Evolutionary conservation across 208 protist genomes (phyloP), one percentile per base, ranked within the genome.

Genomic region (Leishmania braziliensis): DNA sequence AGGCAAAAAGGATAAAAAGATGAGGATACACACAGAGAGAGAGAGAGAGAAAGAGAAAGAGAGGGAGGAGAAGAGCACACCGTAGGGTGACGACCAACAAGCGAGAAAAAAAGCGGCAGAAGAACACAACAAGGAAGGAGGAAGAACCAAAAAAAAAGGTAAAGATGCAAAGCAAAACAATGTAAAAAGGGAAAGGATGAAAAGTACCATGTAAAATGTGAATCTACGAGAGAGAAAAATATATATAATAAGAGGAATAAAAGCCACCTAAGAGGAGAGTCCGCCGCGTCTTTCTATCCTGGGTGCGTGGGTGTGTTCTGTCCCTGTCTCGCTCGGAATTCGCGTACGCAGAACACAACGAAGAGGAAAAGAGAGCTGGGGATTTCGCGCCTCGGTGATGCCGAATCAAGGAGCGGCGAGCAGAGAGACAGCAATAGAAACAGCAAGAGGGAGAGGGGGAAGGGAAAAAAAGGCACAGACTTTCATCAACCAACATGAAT

Each of bases 31-130:
- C 60, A 65, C 60, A 33, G 3, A 23, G 0, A 69, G 20, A 69
- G 14, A 46, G 20, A 4, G 63, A 36, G 20, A 12, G 6, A 12
- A 65, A 65, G 20, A 36, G 20, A 12, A 0, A 12, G 4, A 65
- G 20, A 29, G 12, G 20, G 65, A 62, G 54, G 65, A 78, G 39
- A 83, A 84, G 83, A 63, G 63, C 65, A 66, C 56, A 63, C 26
- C 79, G 79, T 39, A 0, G 33, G 33, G 33, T 33, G 33, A 33
- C 33, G 33, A 33, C 33, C 33, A 33, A 33, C 33, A 33, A 33
- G 33, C 33, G 33, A 69, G 63, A 69, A 43, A 29, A 29, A 5
- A 6, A 10, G 51, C 51, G 18, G 51, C 51, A 54, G 14, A 3
- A 54, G 56, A 62, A 5, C 26, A 39, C 50, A 46, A 72, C 8